These are phyloP conservation scores for Clonostachys solani DNA, from an alignment of 2,329 filamentous ascomycete genomes.

Conservation along the genomic window DNA sequence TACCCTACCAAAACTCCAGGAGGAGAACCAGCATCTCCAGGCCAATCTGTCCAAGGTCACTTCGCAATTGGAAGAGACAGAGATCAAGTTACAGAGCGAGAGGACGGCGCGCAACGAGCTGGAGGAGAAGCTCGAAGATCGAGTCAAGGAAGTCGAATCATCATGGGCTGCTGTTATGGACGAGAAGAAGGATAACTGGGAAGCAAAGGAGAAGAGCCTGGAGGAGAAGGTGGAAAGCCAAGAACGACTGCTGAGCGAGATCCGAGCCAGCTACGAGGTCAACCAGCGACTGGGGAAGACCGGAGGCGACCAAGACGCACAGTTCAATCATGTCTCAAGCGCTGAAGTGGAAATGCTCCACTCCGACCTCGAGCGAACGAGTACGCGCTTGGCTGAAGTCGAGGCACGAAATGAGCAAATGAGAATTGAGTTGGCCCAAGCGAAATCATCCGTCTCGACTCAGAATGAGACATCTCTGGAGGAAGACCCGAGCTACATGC, in stretches of 20 bases:
- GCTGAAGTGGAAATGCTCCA: slow-evolving; percentile 93
- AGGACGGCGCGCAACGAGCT: slow-evolving; percentile 66
- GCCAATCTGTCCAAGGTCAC: slow-evolving; percentile 72
- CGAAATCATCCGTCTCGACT: slow-evolving; percentile 64
- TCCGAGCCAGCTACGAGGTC: slow-evolving; percentile 97
- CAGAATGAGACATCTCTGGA: slow-evolving; percentile 64
- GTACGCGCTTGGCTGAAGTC: slow-evolving; percentile 79
- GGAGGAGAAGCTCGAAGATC: slow-evolving; percentile 72
- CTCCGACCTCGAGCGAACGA: slow-evolving; percentile 87
- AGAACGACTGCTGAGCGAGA: slow-evolving; percentile 84
- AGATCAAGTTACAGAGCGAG: slow-evolving; percentile 76
- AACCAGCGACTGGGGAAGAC: slow-evolving; percentile 80
- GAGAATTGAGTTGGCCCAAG: slow-evolving; percentile 83
- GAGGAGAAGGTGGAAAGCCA: slow-evolving; percentile 95
- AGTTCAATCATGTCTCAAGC: slow-evolving; percentile 65
- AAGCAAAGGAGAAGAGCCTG: slow-evolving; percentile 82
- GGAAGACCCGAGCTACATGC: slow-evolving; percentile 85
- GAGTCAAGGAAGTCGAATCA: slow-evolving; percentile 83
- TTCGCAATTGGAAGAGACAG: slow-evolving; percentile 76
- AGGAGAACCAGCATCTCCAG: slow-evolving; percentile 86
- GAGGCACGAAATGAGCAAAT: slow-evolving; percentile 94
- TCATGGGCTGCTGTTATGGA: slow-evolving; percentile 87
- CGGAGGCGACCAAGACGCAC: slow-evolving; percentile 56
- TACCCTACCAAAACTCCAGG: slow-evolving; percentile 81
- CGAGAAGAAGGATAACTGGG: slow-evolving; percentile 96